Base-by-base conservation (phyloP, 2,329 filamentous ascomycete species). In the Fusarium sp. region DNA sequence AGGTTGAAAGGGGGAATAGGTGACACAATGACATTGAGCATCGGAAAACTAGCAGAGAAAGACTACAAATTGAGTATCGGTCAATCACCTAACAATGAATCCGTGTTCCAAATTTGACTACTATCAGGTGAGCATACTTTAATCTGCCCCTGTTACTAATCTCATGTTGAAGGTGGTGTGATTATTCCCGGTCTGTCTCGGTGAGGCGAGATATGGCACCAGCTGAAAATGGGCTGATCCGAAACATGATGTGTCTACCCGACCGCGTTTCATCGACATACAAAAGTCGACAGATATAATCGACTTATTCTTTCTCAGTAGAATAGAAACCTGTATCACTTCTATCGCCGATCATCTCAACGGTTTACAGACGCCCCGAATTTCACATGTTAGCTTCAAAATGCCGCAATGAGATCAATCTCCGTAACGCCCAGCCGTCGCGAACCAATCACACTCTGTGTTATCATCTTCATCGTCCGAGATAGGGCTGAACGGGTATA, bases 371-470 rank as follows among this genome's bases (percentile, higher is more conserved):
- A 34, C 34, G 43, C 6, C 22, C 22, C 15, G 6, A 6, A 11
- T 15, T 18, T 24, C 20, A 32, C n/a, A 24, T 49, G 20, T 51
- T 51, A 30, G 20, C 29, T 22, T 3, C 16, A 12, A 52, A 29
- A 34, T 40, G 20, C 25, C 30, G 10, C 25, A 53, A 62, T 8
- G 30, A 10, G 59, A 27, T n/a, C 34, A 29, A 29, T 13, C 20
- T 46, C 47, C 29, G 34, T 22, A 49, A 53, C 44, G 41, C 54
- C 47, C 12, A 53, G 43, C 46, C 30, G 12, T 41, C 27, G 7
- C 16, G 30, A 66, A 29, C 63, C 63, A 66, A 66, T 66, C 63
- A 45, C n/a, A 18, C 8, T 2, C 7, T 22, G 4, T 48, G 0
- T 1, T 5, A 3, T 41, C 22, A 2, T 27, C 4, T 20, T 29